Conservation (phyloP, 257 asterid species). For the Solanum pinnatisectum region DNA sequence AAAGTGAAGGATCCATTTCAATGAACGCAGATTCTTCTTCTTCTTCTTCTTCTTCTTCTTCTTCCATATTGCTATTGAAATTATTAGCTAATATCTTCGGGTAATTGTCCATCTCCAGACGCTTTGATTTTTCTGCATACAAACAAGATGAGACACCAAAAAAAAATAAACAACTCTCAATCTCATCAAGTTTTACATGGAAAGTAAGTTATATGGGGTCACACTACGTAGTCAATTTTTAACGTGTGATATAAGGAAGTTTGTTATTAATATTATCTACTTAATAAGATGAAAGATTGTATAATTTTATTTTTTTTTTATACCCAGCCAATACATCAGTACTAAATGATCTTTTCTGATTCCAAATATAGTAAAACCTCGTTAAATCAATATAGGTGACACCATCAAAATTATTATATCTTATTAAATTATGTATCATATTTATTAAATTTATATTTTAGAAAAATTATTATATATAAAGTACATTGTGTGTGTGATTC, state of each 20-base stretch:
- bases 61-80: background rate
- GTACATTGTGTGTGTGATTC: too few species aligned
- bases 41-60: constrained; percentile 11
- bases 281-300: background rate
- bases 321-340: background rate
- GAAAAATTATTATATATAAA: too few species aligned
- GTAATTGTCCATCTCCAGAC: background rate
- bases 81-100: background rate
- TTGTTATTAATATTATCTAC: background rate
- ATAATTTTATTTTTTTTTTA: background rate
- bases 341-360: background rate
- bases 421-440: too few species aligned
- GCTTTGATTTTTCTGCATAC: background rate
- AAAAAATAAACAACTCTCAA: background rate
- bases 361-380: background rate
- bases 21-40: constrained; percentile 55
- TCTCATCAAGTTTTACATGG: background rate
- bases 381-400: too few species aligned
- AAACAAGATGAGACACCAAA: background rate
- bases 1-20: constrained; percentile 82
- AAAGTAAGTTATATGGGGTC: background rate
- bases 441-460: too few species aligned
- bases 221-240: background rate
- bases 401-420: background rate
- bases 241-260: background rate